Conservation (phyloP, 176 grass and related monocot genomes). For the Oryza longistaminata region DNA sequence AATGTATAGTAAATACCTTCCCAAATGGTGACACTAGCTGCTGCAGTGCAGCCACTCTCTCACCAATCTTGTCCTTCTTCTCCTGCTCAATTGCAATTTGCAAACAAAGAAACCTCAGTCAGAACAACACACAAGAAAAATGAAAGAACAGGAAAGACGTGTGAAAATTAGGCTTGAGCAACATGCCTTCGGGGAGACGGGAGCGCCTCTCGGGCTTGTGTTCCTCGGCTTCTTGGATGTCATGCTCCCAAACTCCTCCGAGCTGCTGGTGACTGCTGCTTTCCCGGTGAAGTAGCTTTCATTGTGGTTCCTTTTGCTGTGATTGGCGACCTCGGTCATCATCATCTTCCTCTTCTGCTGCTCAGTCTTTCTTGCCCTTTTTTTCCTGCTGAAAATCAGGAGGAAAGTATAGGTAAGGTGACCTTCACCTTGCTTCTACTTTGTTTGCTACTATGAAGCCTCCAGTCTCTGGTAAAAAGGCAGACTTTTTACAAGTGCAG, state of each 20-base stretch:
- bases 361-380: slow-evolving; percentile 1
- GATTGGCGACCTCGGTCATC: slow-evolving; percentile 68
- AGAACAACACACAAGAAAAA: background rate
- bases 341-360: slow-evolving; percentile 64
- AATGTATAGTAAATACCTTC: slow-evolving; percentile 46
- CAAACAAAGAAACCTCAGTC: background rate
- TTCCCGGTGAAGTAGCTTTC: slow-evolving; percentile 54
- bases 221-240: slow-evolving; percentile 71
- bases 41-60: slow-evolving; percentile 76
- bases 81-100: slow-evolving; percentile 52
- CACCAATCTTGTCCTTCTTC: slow-evolving; percentile 96
- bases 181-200: slow-evolving; percentile 53
- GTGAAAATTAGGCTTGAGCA: background rate
- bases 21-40: slow-evolving; percentile 93
- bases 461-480: slow-evolving; percentile 30
- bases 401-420: slow-evolving; percentile 6
- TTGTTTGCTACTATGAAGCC: background rate
- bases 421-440: background rate
- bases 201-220: slow-evolving; percentile 21
- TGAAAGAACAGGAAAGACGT: background rate
- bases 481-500: slow-evolving; percentile 42
- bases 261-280: slow-evolving; percentile 23
- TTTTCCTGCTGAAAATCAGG: slow-evolving; percentile 38
- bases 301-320: slow-evolving; percentile 60
- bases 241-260: slow-evolving; percentile 48